These are phyloP conservation scores for Nemania diffusa DNA, from an alignment of 2,329 filamentous ascomycete genomes.

Conservation along the genomic window DNA sequence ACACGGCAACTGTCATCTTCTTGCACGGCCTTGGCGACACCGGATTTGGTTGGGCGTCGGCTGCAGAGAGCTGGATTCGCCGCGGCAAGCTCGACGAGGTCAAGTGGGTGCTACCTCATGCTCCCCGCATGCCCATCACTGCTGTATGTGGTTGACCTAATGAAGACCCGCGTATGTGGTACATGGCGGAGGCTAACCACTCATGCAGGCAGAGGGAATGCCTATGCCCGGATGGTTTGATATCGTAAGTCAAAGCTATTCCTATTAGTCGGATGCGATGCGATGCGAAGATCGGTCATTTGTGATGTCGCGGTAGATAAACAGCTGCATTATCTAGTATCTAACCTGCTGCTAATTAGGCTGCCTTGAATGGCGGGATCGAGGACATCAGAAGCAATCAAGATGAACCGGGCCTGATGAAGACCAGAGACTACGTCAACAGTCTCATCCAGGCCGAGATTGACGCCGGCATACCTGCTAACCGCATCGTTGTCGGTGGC, in stretches of 20 bases:
- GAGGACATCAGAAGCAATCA: conserved; percentile 50
- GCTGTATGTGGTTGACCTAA: conserved; percentile 61
- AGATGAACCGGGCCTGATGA: conserved; percentile 77
- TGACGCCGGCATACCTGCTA: conserved; percentile 79
- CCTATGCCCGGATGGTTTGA: conserved; percentile 91
- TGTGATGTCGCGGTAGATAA: not conserved
- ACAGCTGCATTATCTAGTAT: not conserved
- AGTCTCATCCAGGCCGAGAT: conserved; percentile 83
- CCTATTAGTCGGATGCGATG: not conserved
- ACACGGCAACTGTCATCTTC: conserved; percentile 96
- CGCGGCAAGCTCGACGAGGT: conserved; percentile 86
- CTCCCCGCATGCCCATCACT: conserved; percentile 87
- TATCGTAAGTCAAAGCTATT: conserved; percentile 63
- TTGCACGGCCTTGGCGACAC: conserved; percentile 91
- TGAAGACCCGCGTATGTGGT: not conserved
- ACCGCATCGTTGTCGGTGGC: conserved; percentile 86
- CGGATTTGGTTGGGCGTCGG: conserved; percentile 79
- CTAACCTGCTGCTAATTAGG: conserved; percentile 25
- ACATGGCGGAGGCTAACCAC: conserved; percentile 10
- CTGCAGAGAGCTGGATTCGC: conserved; percentile 88
- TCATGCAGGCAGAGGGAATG: conserved; percentile 74
- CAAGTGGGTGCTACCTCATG: conserved; percentile 94
- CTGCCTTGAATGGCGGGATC: conserved; percentile 43
- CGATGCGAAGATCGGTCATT: conserved; percentile 15
- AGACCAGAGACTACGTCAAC: conserved; percentile 80